Evolutionary conservation across 2,329 filamentous ascomycete species (phyloP).

Genomic region (Knufia petricola): DNA sequence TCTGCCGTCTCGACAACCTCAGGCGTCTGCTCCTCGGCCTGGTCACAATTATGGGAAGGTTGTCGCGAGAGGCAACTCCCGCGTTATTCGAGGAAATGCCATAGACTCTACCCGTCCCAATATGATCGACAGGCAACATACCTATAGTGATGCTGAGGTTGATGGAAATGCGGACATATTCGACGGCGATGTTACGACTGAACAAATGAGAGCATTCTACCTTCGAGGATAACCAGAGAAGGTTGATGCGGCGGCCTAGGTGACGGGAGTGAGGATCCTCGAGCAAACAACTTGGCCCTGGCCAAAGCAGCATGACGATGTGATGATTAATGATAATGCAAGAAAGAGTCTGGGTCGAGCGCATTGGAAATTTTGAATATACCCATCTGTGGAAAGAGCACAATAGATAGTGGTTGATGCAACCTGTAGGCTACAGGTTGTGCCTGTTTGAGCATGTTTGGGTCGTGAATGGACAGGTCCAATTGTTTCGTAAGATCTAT

Average conservation of each 20-base stretch:
- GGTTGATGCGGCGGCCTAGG: not conserved
- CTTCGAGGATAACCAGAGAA: not conserved
- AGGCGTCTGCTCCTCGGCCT: not conserved
- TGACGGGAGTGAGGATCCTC: not conserved
- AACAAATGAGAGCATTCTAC: slow-evolving; percentile 2
- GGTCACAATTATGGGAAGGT: slow-evolving; percentile 1
- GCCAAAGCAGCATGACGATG: not conserved
- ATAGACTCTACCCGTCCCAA: not conserved
- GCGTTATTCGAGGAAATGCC: not conserved
- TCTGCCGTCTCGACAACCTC: not conserved
- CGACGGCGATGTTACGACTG: slow-evolving; percentile 1
- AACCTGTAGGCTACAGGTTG: too few species aligned
- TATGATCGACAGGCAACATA: not conserved
- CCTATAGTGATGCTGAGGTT: not conserved
- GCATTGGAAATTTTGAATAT: too few species aligned
- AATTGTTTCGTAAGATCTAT: too few species aligned
- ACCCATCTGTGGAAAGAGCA: not conserved
- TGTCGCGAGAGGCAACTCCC: not conserved
- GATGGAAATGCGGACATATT: not conserved
- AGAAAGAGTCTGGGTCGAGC: not conserved
- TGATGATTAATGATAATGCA: not conserved
- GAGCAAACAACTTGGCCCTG: not conserved
- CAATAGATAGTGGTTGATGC: not conserved
- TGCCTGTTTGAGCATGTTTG: too few species aligned
- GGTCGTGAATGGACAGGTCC: too few species aligned